Evolutionary conservation across 1,284 basidiomycete species (phyloP).

Genomic region (Somion occarium): DNA sequence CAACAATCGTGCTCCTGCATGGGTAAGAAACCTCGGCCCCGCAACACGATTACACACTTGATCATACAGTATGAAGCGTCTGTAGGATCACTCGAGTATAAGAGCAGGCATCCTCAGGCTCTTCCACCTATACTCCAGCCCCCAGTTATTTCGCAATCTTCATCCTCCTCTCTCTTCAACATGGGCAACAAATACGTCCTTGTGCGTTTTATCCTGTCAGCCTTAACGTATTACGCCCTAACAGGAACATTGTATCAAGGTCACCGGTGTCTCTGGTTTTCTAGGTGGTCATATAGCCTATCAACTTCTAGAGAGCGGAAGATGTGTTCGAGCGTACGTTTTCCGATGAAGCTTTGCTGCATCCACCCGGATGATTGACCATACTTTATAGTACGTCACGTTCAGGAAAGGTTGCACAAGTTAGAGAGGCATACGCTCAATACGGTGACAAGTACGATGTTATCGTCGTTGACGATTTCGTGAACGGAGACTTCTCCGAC

Average conservation of each 20-base stretch:
- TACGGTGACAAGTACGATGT: conserved; percentile 18
- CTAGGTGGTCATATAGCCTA: conserved; percentile 22
- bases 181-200: not conserved
- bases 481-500: conserved; percentile 19
- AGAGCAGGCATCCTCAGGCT: too few relatives aligned
- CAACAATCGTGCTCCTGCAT: too few relatives aligned
- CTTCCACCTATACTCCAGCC: too few relatives aligned
- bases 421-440: conserved; percentile 12
- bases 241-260: conserved; percentile 12
- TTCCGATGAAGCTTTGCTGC: not conserved
- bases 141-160: not conserved
- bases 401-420: conserved; percentile 10
- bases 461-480: conserved; percentile 18
- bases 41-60: too few relatives aligned
- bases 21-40: too few relatives aligned
- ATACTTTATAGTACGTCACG: conserved; percentile 9
- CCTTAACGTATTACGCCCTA: not conserved
- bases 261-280: conserved; percentile 23
- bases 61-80: too few relatives aligned
- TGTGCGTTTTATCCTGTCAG: not conserved
- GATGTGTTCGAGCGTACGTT: conserved; percentile 22
- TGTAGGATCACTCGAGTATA: too few relatives aligned
- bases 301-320: conserved; percentile 18
- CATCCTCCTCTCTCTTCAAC: not conserved
- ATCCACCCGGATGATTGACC: not conserved